Percentiles rank a stretch among this genome's conserved stretches.
Evolutionary conservation across 192 early-diverging fungal genomes (phyloP).

Genomic region (Chytriomyces sp.): DNA sequence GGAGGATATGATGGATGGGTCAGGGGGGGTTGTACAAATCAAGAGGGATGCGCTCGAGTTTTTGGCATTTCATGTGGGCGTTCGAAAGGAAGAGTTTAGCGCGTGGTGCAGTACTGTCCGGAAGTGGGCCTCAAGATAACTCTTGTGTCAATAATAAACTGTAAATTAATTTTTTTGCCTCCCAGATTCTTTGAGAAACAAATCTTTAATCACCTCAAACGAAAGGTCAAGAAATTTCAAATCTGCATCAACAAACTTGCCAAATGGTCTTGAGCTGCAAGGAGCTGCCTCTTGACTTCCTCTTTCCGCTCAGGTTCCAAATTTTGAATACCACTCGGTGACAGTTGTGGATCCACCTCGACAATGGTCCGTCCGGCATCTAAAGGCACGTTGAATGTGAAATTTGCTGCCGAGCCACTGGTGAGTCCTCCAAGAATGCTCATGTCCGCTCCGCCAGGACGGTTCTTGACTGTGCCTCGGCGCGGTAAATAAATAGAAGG

Average conservation of each 20-base stretch:
- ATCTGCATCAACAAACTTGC: background rate
- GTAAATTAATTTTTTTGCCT: too few species aligned
- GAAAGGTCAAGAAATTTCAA: background rate
- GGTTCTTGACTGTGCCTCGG: background rate
- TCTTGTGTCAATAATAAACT: background rate
- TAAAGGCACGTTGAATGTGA: background rate
- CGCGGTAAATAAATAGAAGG: background rate
- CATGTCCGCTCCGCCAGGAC: background rate
- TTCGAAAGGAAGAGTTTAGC: background rate
- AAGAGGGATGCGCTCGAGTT: background rate
- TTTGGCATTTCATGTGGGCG: background rate
- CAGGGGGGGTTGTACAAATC: constrained; percentile 1
- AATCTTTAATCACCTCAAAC: background rate
- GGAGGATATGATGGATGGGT: background rate
- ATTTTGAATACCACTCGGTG: background rate
- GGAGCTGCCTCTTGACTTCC: background rate
- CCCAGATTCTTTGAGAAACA: background rate
- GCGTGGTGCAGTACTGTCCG: background rate
- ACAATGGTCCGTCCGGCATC: constrained; percentile 2
- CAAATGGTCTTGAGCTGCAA: background rate
- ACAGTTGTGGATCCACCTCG: background rate
- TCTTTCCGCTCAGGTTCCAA: background rate
- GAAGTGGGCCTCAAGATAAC: background rate
- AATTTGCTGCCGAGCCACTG: background rate
- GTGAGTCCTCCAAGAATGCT: too few species aligned